Evolutionary conservation across 2,329 filamentous ascomycete genomes (phyloP).

Genomic region (Proliferodiscus dingleyae): DNA sequence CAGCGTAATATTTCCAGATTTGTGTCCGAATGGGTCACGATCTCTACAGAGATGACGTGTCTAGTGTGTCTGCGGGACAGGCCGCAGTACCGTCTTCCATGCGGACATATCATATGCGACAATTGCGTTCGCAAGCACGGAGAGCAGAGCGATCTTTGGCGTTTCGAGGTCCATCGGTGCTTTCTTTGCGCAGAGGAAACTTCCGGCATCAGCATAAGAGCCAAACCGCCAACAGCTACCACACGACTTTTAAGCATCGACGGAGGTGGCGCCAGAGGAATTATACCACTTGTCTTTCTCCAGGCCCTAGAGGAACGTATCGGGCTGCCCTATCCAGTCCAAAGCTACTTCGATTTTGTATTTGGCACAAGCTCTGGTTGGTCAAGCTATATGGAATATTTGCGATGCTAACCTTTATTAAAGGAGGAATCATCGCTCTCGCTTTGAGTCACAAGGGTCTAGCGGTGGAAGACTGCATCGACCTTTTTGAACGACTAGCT

Average conservation of each 20-base stretch:
- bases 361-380: conserved; percentile 24
- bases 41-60: neutral
- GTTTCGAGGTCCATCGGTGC: neutral
- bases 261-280: conserved; percentile 29
- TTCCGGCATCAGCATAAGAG: neutral
- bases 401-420: conserved; percentile 5
- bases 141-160: conserved; percentile 2
- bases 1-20: neutral
- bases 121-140: conserved; percentile 30
- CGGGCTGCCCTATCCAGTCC: conserved; percentile 15
- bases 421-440: conserved; percentile 15
- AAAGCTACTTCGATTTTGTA: conserved; percentile 23
- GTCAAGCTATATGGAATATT: conserved; percentile 1
- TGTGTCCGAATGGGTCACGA: neutral
- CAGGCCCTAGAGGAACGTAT: conserved; percentile 19
- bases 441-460: conserved; percentile 14
- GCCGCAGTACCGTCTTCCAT: neutral
- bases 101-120: conserved; percentile 29
- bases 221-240: conserved; percentile 24
- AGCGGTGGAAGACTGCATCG: conserved; percentile 15
- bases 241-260: conserved; percentile 34
- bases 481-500: conserved; percentile 14
- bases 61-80: neutral
- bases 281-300: conserved; percentile 25
- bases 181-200: neutral